Conservation (phyloP, 164 flowering plant species). For the Nymphaea thermarum region DNA sequence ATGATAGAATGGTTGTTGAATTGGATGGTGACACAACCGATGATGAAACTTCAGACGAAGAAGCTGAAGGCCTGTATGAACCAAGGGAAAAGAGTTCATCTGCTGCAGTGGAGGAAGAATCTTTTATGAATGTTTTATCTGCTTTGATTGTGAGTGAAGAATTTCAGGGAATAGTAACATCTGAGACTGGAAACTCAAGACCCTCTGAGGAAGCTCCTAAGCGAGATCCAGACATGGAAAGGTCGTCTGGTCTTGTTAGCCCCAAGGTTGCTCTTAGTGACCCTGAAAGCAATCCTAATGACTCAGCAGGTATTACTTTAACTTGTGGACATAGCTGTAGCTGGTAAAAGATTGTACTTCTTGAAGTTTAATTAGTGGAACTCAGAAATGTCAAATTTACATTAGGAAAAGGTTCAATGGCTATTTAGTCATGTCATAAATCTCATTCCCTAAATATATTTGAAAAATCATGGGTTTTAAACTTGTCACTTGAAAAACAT, state of each 20-base stretch:
- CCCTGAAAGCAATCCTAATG: constrained; percentile 22
- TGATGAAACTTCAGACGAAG: constrained; percentile 68
- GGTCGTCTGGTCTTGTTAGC: constrained; percentile 9
- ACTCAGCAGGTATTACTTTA: constrained; percentile 18
- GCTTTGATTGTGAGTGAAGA: constrained; percentile 91
- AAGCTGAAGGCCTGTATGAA: constrained; percentile 19
- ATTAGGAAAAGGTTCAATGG: no score
- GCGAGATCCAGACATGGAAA: constrained; percentile 14
- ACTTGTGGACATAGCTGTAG: neutral
- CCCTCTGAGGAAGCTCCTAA: constrained; percentile 18
- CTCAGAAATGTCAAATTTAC: no score
- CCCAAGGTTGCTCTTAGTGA: constrained; percentile 19
- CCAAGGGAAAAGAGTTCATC: constrained; percentile 10
- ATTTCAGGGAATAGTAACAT: constrained; percentile 84
- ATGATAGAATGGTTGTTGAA: constrained; percentile 32
- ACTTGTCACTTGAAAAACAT: no score
- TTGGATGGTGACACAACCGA: constrained; percentile 48
- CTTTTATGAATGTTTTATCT: constrained; percentile 86
- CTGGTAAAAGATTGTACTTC: neutral
- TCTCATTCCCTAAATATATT: no score
- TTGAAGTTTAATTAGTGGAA: neutral
- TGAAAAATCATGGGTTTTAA: no score
- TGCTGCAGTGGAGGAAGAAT: constrained; percentile 41
- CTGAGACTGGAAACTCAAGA: constrained; percentile 48
- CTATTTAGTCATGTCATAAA: no score